These are phyloP conservation scores for Boletus rufocinnamomeus DNA, from an alignment of 768 basidiomycete species.

Conservation along the genomic window DNA sequence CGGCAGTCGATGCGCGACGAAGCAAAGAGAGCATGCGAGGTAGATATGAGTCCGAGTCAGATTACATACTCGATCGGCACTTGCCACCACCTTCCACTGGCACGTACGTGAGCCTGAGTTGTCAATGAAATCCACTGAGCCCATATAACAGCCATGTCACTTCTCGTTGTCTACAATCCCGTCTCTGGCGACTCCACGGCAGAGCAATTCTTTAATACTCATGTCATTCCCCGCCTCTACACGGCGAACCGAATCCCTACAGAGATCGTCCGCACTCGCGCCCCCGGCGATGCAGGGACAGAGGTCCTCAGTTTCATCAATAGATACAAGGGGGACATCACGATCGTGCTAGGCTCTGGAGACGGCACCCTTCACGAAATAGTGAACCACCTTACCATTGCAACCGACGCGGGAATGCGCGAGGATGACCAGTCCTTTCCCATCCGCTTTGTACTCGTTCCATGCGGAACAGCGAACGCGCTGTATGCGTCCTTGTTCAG, in stretches of 20 bases:
- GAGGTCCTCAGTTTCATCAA: conserved; percentile 45
- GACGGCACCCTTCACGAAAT: conserved; percentile 94
- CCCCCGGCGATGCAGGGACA: conserved; percentile 55
- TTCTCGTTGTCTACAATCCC: conserved; percentile 77
- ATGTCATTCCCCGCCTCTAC: conserved; percentile 65
- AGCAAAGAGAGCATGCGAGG: conserved; percentile 19
- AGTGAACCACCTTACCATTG: conserved; percentile 54
- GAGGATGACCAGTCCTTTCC: conserved; percentile 14
- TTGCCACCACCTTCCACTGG: not conserved
- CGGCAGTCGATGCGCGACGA: conserved; percentile 10
- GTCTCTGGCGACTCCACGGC: conserved; percentile 64
- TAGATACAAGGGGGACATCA: conserved; percentile 35
- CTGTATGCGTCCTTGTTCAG: conserved; percentile 80
- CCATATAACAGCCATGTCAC: conserved; percentile 38
- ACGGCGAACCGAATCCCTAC: conserved; percentile 35
- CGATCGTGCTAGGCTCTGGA: conserved; percentile 72
- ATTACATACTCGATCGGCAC: not conserved
- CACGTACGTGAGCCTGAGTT: conserved; percentile 6
- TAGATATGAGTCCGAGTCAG: not conserved
- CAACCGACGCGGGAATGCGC: conserved; percentile 23
- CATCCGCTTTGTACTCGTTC: conserved; percentile 56
- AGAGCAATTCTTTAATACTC: conserved; percentile 52
- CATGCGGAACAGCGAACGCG: conserved; percentile 93
- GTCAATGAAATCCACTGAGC: conserved; percentile 3
- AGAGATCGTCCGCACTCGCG: conserved; percentile 50